Conservation (phyloP, 805 yeast species). For the Hanseniaspora guilliermondii region DNA sequence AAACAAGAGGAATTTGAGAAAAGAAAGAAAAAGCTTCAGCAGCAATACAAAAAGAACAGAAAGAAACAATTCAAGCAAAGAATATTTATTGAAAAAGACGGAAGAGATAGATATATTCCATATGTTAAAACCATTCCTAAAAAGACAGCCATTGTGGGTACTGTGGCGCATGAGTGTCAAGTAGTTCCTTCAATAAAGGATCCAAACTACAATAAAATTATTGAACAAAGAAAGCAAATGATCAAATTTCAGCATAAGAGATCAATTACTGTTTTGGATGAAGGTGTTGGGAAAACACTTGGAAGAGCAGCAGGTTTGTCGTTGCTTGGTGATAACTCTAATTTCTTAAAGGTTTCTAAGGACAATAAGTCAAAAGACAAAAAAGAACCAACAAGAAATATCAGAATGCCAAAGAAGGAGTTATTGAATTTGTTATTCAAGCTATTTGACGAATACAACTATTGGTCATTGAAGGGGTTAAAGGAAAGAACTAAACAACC, state of each 20-base stretch:
- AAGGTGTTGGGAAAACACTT: slow-evolving; percentile 77
- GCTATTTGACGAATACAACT: slow-evolving; percentile 86
- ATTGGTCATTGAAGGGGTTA: slow-evolving; percentile 90
- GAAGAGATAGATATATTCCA: slow-evolving; percentile 48
- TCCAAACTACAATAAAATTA: slow-evolving; percentile 53
- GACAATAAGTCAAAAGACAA: slow-evolving; percentile 37
- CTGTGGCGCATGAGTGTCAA: slow-evolving; percentile 84
- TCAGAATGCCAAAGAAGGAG: slow-evolving; percentile 86
- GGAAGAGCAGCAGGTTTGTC: slow-evolving; percentile 71
- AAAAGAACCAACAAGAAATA: slow-evolving; percentile 53
- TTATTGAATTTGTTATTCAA: slow-evolving; percentile 77
- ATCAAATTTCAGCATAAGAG: slow-evolving; percentile 41
- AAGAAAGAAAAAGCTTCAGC: slow-evolving; percentile 29
- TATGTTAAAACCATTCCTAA: slow-evolving; percentile 80
- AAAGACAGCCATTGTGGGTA: slow-evolving; percentile 74
- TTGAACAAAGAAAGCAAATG: slow-evolving; percentile 42
- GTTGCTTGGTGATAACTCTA: slow-evolving; percentile 57
- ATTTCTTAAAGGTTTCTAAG: slow-evolving; percentile 44
- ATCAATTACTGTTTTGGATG: slow-evolving; percentile 57
- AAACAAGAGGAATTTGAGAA: slow-evolving; percentile 25
- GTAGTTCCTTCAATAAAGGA: slow-evolving; percentile 69
- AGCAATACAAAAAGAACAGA: slow-evolving; percentile 29
- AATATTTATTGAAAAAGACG: slow-evolving; percentile 31
- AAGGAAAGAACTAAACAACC: slow-evolving; percentile 93
- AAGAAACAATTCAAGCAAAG: slow-evolving; percentile 26